These are phyloP conservation scores for Sugiyamaella grinbergsii DNA, from an alignment of 1,139 yeast species.

Conservation along the genomic window DNA sequence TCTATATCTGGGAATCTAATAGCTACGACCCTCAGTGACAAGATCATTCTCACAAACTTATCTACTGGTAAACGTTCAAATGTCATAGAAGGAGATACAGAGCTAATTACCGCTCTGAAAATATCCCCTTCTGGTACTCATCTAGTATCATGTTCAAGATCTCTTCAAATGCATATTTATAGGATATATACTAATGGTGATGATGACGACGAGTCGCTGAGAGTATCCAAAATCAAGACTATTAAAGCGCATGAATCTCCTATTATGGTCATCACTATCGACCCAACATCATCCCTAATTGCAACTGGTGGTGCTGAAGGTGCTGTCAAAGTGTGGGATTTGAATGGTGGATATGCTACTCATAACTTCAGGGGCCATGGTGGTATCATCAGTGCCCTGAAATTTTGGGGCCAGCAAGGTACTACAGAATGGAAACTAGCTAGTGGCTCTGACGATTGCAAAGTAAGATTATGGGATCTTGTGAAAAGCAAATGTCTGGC, in stretches of 20 bases:
- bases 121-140: constrained; percentile 74
- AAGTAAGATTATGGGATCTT: constrained; percentile 86
- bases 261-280: constrained; percentile 74
- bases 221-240: constrained; percentile 37
- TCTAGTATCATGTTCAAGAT: constrained; percentile 76
- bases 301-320: constrained; percentile 98
- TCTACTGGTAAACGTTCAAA: constrained; percentile 59
- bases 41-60: constrained; percentile 69
- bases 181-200: constrained; percentile 40
- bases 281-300: constrained; percentile 77
- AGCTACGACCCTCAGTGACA: constrained; percentile 81
- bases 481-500: constrained; percentile 71
- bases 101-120: constrained; percentile 69
- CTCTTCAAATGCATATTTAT: constrained; percentile 76
- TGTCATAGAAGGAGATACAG: constrained; percentile 82
- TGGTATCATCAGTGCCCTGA: constrained; percentile 78
- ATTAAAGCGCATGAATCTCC: constrained; percentile 66
- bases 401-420: constrained; percentile 63
- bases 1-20: constrained; percentile 64
- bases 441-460: constrained; percentile 80
- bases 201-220: constrained; percentile 17
- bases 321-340: constrained; percentile 86
- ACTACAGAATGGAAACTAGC: constrained; percentile 76
- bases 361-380: constrained; percentile 95
- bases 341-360: constrained; percentile 83